These are phyloP conservation scores for Rhizopogon parksii DNA, from an alignment of 1,284 basidiomycete species.

Conservation along the genomic window DNA sequence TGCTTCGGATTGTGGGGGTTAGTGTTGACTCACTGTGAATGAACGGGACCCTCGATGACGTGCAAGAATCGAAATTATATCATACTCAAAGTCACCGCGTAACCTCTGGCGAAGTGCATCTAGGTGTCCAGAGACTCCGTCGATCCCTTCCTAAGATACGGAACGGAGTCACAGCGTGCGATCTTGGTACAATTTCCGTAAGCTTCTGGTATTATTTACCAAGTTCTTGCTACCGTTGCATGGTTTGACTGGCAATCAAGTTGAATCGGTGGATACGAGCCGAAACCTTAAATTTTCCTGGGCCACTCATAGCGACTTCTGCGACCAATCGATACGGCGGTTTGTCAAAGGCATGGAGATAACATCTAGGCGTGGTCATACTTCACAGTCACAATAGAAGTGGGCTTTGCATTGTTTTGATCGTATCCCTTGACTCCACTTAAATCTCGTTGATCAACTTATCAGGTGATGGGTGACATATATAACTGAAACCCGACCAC, in stretches of 20 bases:
- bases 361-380: constrained; percentile 79
- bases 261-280: constrained; percentile 68
- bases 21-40: constrained; percentile 12
- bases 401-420: constrained; percentile 76
- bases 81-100: constrained; percentile 17
- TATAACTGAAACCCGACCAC: constrained; percentile 22
- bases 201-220: no score
- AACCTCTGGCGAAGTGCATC: constrained; percentile 18
- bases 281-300: constrained; percentile 64
- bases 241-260: constrained; percentile 82
- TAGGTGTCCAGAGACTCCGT: no score
- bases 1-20: constrained; percentile 16
- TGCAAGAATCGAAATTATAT: constrained; percentile 13
- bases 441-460: constrained; percentile 9
- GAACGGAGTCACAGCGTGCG: constrained; percentile 8
- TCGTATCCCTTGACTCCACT: constrained; percentile 58
- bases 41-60: constrained; percentile 17
- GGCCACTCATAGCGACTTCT: constrained; percentile 52
- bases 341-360: constrained; percentile 57
- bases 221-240: constrained; percentile 29
- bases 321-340: constrained; percentile 53
- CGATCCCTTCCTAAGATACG: constrained; percentile 25
- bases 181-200: constrained; percentile 31
- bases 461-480: constrained; percentile 2
- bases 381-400: constrained; percentile 81